These are phyloP conservation scores for Solanum etuberosum DNA, from an alignment of 257 asterid species.

Conservation along the genomic window DNA sequence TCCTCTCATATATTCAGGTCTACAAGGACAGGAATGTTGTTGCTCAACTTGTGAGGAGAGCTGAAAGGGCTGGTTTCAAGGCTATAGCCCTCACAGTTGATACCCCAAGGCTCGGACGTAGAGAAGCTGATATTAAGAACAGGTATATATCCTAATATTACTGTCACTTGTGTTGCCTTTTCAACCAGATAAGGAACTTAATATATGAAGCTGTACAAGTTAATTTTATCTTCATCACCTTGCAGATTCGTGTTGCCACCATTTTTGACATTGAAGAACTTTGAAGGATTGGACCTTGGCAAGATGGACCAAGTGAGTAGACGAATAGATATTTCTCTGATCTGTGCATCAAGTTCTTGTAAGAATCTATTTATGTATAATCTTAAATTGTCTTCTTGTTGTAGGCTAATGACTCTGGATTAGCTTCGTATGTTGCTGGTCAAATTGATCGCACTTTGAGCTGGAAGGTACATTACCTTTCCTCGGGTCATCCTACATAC, in stretches of 20 bases:
- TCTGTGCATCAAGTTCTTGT: background rate
- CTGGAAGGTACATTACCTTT: constrained; percentile 58
- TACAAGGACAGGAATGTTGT: constrained; percentile 87
- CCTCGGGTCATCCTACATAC: background rate
- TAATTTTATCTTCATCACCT: background rate
- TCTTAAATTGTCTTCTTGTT: constrained; percentile 5
- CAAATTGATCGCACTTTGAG: constrained; percentile 84
- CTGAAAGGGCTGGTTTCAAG: constrained; percentile 90
- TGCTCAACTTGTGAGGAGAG: constrained; percentile 84
- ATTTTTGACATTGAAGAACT: constrained; percentile 61
- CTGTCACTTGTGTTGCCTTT: background rate
- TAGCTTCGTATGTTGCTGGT: constrained; percentile 82
- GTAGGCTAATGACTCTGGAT: constrained; percentile 69
- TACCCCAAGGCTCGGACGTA: constrained; percentile 83
- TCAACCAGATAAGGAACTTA: background rate
- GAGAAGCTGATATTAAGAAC: constrained; percentile 89
- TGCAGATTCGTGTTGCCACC: constrained; percentile 47
- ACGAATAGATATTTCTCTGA: background rate
- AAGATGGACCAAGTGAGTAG: constrained; percentile 64
- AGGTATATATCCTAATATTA: constrained; percentile 21
- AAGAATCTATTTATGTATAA: background rate
- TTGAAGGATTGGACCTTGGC: constrained; percentile 81
- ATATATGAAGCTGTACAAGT: background rate
- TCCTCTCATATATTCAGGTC: constrained; percentile 32
- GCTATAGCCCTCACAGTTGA: constrained; percentile 95